Evolutionary conservation across 2,329 filamentous ascomycete genomes (phyloP), one percentile per base, ranked within the genome.

Genomic region (Fusarium begoniae): DNA sequence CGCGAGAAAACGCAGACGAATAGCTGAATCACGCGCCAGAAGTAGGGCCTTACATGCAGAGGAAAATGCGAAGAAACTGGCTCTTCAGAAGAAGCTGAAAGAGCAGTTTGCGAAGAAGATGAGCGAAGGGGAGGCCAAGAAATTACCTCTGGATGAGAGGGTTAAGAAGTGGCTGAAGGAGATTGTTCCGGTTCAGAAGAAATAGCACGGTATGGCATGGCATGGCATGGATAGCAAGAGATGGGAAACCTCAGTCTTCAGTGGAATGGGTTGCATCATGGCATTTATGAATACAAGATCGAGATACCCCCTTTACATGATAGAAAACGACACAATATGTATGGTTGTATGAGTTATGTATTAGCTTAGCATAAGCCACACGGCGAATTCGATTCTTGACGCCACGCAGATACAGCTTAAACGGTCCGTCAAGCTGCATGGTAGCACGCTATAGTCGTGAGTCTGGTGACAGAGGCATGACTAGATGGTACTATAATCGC

Each of bases 141-240:
- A 75, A 60, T 40, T 75, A 8, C 70, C 70, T 24, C 62, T 78
- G 7, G 56, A 75, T 20, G 76, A 78, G 20, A 77, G 70, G 26
- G 76, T 78, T 20, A 32, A 53, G 22, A 70, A 59, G 47, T 78
- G 76, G 76, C 43, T 78, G 66, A 62, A 67, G n/a, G 75, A 77
- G 41, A 63, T 78, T 32, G 38, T 75, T 38, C 43, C 66, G 20
- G 55, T 26, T 35, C 40, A 70, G 14, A 62, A 32, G 44, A 63
- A 62, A 53, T 32, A 56, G 38, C 30, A 45, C 43, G 28, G 44
- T 11, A 50, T 30, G 47, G 54, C 57, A 59, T 51, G 26, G n/a
- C n/a, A 63, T 41, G 41, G 56, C 12, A 54, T 35, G 63, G 47
- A 57, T 45, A 30, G 47, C 26, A 61, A 60, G 64, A 58, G 70